Evolutionary conservation across 2,329 filamentous ascomycete species (phyloP).

Genomic region (Aspergillus clavatus): DNA sequence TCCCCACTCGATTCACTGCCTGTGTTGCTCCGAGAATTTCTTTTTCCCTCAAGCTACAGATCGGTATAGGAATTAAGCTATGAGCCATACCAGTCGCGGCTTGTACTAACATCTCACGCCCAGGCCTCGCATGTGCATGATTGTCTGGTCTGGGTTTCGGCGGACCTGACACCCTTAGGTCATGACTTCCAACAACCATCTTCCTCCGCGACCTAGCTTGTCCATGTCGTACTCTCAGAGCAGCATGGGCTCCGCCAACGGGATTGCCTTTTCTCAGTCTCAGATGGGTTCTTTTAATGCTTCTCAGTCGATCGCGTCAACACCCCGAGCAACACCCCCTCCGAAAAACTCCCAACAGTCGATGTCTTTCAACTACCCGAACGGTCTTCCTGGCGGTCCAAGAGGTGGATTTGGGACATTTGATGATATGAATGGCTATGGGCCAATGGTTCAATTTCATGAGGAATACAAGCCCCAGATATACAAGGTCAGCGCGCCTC

Average conservation of each 20-base stretch:
- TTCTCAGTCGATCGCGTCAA: slow-evolving; percentile 43
- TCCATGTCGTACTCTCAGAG: slow-evolving; percentile 39
- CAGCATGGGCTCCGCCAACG: slow-evolving; percentile 36
- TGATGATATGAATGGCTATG: slow-evolving; percentile 39
- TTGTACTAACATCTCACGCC: slow-evolving; percentile 1
- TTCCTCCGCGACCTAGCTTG: slow-evolving; percentile 23
- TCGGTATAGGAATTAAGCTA: not conserved
- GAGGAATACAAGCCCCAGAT: slow-evolving; percentile 44
- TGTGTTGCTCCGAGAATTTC: slow-evolving; percentile 11
- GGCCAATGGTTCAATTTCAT: slow-evolving; percentile 33
- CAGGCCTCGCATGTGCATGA: slow-evolving; percentile 7
- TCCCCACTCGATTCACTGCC: slow-evolving; percentile 16
- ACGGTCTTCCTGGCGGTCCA: slow-evolving; percentile 30
- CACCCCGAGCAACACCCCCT: slow-evolving; percentile 43
- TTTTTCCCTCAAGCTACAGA: slow-evolving; percentile 4
- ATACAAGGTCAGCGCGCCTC: slow-evolving; percentile 39
- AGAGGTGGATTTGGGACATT: slow-evolving; percentile 36
- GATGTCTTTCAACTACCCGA: slow-evolving; percentile 39
- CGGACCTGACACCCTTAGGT: slow-evolving; percentile 5
- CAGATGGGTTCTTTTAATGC: slow-evolving; percentile 41
- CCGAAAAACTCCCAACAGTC: slow-evolving; percentile 41
- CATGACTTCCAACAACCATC: slow-evolving; percentile 31
- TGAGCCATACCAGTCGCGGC: not conserved
- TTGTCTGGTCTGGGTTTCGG: slow-evolving; percentile 7
- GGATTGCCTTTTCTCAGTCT: slow-evolving; percentile 36